Base-by-base conservation (phyloP, 257 asterid species). In the Solanum medicagineum region DNA sequence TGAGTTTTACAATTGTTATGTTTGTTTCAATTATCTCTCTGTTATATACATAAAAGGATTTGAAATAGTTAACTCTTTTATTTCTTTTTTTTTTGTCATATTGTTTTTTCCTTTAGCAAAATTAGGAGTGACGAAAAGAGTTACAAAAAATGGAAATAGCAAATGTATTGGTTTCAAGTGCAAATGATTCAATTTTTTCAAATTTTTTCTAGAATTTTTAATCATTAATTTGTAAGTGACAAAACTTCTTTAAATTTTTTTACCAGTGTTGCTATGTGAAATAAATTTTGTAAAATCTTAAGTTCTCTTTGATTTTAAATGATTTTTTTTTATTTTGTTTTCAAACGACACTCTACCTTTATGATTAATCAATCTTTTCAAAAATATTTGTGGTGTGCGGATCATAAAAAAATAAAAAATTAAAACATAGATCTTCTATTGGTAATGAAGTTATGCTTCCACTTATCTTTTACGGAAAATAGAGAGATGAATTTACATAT, bases 131-230 rank as follows among this genome's bases (percentile, higher is more conserved):
- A 87, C 8, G 83, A 88, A 84, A 32, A 83, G 79, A 84, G 82
- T 29, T 87, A 87, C 81, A 84, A 63, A 77, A 86, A 83, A 8
- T 59, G 89, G 87, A 90, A 90, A 87, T 92, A 91, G 86, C 59
- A 82, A 1, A 71, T 90, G 7, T 90, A 91, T 66, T 90, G 94
- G 92, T 81, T 89, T 55, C 86, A 81, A 26, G 88, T 90, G 40
- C 86, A 87, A 81, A 63, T 89, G 6, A 77, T 89, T 85, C 91
- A 89, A 12, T 90, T 91, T 87, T 86, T 83, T 53, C 91, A 89
- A 29, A 82, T 86, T 57, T 88, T 91, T 11, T 42, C 89, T 16
- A 1, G 12, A 8, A 1, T 20, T 9, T 69, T 36, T 62, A 8
- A 22, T 62, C 69, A 62, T 10, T 1, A 22, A 1, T 8, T 62